Conservation (phyloP, 768 basidiomycete genomes). For the Tylopilus sp. region DNA sequence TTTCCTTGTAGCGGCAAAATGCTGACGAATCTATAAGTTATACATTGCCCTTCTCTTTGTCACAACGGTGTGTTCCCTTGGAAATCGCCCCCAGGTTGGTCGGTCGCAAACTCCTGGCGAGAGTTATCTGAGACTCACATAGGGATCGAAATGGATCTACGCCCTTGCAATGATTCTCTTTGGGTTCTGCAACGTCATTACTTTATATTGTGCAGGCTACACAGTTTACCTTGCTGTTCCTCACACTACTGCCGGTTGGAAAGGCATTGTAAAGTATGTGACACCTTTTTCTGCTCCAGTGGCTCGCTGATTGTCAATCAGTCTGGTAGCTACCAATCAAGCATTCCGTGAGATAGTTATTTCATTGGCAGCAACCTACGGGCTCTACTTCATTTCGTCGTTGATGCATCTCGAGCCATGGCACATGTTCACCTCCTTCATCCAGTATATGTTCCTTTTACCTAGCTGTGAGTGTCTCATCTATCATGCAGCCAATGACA, state of each 20-base stretch:
- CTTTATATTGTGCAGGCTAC: conserved; percentile 87
- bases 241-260: conserved; percentile 72
- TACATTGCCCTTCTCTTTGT: conserved; percentile 86
- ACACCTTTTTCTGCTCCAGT: not conserved
- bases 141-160: conserved; percentile 88
- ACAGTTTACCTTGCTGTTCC: conserved; percentile 86
- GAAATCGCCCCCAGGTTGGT: conserved; percentile 74
- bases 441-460: conserved; percentile 88
- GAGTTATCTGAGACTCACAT: conserved; percentile 1
- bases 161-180: conserved; percentile 72
- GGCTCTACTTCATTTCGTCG: conserved; percentile 82
- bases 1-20: conserved; percentile 17
- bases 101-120: conserved; percentile 3
- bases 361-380: conserved; percentile 72
- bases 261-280: conserved; percentile 63
- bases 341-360: conserved; percentile 84
- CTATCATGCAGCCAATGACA: not conserved
- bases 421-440: conserved; percentile 95
- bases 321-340: conserved; percentile 59
- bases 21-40: conserved; percentile 38
- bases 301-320: conserved; percentile 31
- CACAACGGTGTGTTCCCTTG: conserved; percentile 81
- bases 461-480: conserved; percentile 54
- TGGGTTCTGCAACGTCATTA: conserved; percentile 73
- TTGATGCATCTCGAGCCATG: conserved; percentile 92